phyloP scores from a whole-genome alignment of 805 yeast genomes.

The Wickerhamiella azyma region DNA sequence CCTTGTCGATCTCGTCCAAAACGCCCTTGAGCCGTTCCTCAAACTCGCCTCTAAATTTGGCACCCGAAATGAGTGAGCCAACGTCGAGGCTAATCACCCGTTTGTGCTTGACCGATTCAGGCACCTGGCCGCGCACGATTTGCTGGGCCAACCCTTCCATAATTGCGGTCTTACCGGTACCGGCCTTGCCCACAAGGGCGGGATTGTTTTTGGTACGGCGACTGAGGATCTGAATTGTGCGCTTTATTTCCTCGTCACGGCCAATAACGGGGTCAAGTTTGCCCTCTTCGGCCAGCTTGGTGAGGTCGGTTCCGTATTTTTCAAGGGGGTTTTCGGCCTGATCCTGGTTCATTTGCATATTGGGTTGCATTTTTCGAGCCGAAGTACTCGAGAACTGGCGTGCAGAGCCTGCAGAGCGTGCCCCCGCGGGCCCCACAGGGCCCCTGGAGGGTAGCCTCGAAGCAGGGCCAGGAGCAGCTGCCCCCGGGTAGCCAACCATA shows the following conservation, averaged over 20 bases:
- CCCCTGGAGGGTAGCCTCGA: too few species aligned
- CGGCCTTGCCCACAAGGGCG: slow-evolving; percentile 88
- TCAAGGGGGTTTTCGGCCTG: slow-evolving; percentile 56
- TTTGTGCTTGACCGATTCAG: slow-evolving; percentile 83
- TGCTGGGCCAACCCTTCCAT: slow-evolving; percentile 96
- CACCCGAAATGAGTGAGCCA: slow-evolving; percentile 84
- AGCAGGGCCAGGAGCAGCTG: not conserved
- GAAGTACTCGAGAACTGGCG: not conserved
- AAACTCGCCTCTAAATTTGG: slow-evolving; percentile 91
- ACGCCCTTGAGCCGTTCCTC: slow-evolving; percentile 78
- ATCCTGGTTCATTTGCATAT: slow-evolving; percentile 9
- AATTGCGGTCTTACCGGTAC: slow-evolving; percentile 95
- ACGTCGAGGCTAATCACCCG: slow-evolving; percentile 71
- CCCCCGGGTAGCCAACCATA: not conserved
- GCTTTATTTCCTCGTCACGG: slow-evolving; percentile 83
- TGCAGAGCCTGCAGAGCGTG: not conserved
- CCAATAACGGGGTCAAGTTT: slow-evolving; percentile 95
- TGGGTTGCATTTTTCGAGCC: not conserved
- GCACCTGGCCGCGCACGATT: slow-evolving; percentile 82
- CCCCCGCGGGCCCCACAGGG: too few species aligned
- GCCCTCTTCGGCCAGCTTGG: slow-evolving; percentile 77
- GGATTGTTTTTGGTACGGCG: slow-evolving; percentile 94
- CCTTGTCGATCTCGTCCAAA: slow-evolving; percentile 69
- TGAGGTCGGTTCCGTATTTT: slow-evolving; percentile 72
- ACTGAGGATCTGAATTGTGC: slow-evolving; percentile 85